These are phyloP conservation scores for Rubia balearica DNA, from an alignment of 305 asterid species.

Conservation along the genomic window DNA sequence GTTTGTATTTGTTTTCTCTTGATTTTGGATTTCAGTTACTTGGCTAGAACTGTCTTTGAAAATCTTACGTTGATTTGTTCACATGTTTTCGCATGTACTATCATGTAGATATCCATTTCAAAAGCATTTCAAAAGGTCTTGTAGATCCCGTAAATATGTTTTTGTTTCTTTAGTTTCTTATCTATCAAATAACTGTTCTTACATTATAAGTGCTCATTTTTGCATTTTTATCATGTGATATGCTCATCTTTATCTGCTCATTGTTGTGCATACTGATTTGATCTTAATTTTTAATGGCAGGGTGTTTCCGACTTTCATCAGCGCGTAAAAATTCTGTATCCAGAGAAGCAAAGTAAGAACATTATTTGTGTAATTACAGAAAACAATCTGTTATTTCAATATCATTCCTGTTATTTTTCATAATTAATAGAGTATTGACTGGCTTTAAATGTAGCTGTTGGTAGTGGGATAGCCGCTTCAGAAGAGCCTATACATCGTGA, in stretches of 20 bases:
- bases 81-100: not conserved
- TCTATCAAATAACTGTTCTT: not conserved
- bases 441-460: slow-evolving; percentile 10
- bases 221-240: not conserved
- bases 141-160: not conserved
- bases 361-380: no score
- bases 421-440: not conserved
- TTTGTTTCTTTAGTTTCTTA: not conserved
- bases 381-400: not conserved
- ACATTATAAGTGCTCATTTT: not conserved
- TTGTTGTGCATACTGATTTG: not conserved
- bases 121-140: not conserved
- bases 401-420: not conserved
- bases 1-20: slow-evolving; percentile 30
- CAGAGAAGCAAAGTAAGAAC: slow-evolving; percentile 41
- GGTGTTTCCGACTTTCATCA: slow-evolving; percentile 25
- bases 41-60: not conserved
- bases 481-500: not conserved
- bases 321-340: slow-evolving; percentile 44
- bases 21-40: not conserved
- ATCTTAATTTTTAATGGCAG: slow-evolving; percentile 25
- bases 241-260: no score
- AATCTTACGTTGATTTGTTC: not conserved
- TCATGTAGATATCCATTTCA: not conserved
- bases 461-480: not conserved